Evolutionary conservation across 2,329 filamentous ascomycete species (phyloP).

Genomic region (Aspergillus bombycis): DNA sequence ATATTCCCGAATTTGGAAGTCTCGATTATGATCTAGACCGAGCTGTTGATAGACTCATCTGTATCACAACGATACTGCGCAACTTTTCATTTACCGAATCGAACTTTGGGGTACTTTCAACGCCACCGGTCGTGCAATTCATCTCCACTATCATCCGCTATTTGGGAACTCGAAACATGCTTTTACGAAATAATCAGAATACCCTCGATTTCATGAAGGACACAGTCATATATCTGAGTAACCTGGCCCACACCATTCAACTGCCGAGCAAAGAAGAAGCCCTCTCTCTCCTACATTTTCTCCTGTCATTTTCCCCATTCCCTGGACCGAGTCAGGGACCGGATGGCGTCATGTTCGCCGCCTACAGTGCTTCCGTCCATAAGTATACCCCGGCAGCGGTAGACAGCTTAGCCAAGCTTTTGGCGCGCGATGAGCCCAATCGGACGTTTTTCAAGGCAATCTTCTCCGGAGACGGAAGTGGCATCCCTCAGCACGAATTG

Average conservation of each 20-base stretch:
- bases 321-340: slow-evolving; percentile 65
- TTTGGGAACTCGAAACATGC: slow-evolving; percentile 84
- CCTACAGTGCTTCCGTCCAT: slow-evolving; percentile 80
- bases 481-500: slow-evolving; percentile 71
- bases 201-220: slow-evolving; percentile 98
- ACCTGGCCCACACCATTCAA: slow-evolving; percentile 78
- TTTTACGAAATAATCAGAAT: slow-evolving; percentile 79
- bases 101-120: slow-evolving; percentile 76
- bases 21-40: slow-evolving; percentile 80
- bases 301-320: slow-evolving; percentile 84
- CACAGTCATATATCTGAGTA: slow-evolving; percentile 83
- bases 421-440: slow-evolving; percentile 93
- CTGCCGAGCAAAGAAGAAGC: slow-evolving; percentile 87
- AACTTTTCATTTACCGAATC: slow-evolving; percentile 86
- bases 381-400: slow-evolving; percentile 87
- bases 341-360: slow-evolving; percentile 71
- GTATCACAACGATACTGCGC: slow-evolving; percentile 87
- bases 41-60: slow-evolving; percentile 83
- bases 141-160: slow-evolving; percentile 82
- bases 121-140: slow-evolving; percentile 78
- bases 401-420: slow-evolving; percentile 85
- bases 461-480: slow-evolving; percentile 71
- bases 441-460: slow-evolving; percentile 80
- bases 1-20: slow-evolving; percentile 74
- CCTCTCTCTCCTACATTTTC: slow-evolving; percentile 80